Evolutionary conservation across 805 yeast genomes (phyloP).

Genomic region (Cyberlindnera nakhonratchasimensis): DNA sequence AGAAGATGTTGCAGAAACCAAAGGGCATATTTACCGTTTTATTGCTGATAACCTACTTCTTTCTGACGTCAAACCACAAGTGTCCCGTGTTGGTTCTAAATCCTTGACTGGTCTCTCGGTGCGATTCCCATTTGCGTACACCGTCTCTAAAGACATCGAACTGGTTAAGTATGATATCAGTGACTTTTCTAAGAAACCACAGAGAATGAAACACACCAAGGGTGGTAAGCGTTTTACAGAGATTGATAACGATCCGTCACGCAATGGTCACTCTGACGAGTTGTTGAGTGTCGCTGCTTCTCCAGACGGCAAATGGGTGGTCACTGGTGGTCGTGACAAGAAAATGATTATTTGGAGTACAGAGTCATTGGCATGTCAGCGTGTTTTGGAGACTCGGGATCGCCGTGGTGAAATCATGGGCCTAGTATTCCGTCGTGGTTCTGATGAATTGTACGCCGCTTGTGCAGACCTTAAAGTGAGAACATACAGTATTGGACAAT

Average conservation of each 20-base stretch:
- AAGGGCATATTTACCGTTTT: slow-evolving; percentile 76
- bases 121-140: slow-evolving; percentile 51
- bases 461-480: slow-evolving; percentile 91
- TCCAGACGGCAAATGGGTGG: slow-evolving; percentile 83
- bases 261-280: slow-evolving; percentile 74
- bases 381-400: slow-evolving; percentile 72
- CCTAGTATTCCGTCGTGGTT: slow-evolving; percentile 69
- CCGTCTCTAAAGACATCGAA: slow-evolving; percentile 78
- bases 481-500: slow-evolving; percentile 79
- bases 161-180: slow-evolving; percentile 77
- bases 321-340: slow-evolving; percentile 86
- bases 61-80: slow-evolving; percentile 37
- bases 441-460: slow-evolving; percentile 86
- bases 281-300: slow-evolving; percentile 77
- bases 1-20: slow-evolving; percentile 85
- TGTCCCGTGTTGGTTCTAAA: slow-evolving; percentile 59
- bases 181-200: slow-evolving; percentile 54
- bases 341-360: slow-evolving; percentile 83
- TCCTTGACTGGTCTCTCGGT: slow-evolving; percentile 47
- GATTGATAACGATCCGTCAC: slow-evolving; percentile 42
- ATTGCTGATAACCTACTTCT: slow-evolving; percentile 48
- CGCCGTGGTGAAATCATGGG: slow-evolving; percentile 70
- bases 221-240: slow-evolving; percentile 55
- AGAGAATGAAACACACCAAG: slow-evolving; percentile 56
- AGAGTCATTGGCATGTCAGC: slow-evolving; percentile 70